Evolutionary conservation across 768 basidiomycete genomes (phyloP).

Genomic region (Boletus barrowsii): DNA sequence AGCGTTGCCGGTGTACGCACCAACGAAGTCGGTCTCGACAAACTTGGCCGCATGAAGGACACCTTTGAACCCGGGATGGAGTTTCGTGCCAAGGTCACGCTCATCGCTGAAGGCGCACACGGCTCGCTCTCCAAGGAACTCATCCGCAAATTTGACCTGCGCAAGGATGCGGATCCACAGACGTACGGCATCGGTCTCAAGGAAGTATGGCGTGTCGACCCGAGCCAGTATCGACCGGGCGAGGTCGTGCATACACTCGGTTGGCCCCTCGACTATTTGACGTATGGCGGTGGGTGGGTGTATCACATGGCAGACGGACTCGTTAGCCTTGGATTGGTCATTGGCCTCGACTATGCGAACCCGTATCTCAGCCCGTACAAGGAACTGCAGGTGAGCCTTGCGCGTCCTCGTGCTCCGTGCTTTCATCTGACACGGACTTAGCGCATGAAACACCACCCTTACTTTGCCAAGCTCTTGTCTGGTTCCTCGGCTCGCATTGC

Average conservation of each 20-base stretch:
- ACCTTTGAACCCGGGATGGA: slow-evolving; percentile 96
- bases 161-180: slow-evolving; percentile 71
- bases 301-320: slow-evolving; percentile 95
- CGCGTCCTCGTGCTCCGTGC: background rate
- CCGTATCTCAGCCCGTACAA: slow-evolving; percentile 90
- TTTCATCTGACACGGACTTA: slow-evolving; percentile 24
- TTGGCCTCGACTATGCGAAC: slow-evolving; percentile 93
- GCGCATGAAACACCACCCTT: slow-evolving; percentile 96
- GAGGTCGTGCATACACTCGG: slow-evolving; percentile 93
- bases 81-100: slow-evolving; percentile 86
- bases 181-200: slow-evolving; percentile 96
- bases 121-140: slow-evolving; percentile 84
- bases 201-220: slow-evolving; percentile 92
- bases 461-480: slow-evolving; percentile 77
- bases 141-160: slow-evolving; percentile 69
- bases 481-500: slow-evolving; percentile 73
- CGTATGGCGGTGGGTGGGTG: slow-evolving; percentile 85
- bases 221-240: slow-evolving; percentile 55
- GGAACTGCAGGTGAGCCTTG: slow-evolving; percentile 76
- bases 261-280: slow-evolving; percentile 81
- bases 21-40: slow-evolving; percentile 91
- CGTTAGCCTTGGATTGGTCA: slow-evolving; percentile 85
- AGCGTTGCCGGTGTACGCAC: slow-evolving; percentile 70
- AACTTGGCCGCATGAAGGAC: slow-evolving; percentile 70
- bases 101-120: slow-evolving; percentile 94